phyloP scores from a whole-genome alignment of 495 filamentous ascomycete genomes.

The Podospora pseudocomata region DNA sequence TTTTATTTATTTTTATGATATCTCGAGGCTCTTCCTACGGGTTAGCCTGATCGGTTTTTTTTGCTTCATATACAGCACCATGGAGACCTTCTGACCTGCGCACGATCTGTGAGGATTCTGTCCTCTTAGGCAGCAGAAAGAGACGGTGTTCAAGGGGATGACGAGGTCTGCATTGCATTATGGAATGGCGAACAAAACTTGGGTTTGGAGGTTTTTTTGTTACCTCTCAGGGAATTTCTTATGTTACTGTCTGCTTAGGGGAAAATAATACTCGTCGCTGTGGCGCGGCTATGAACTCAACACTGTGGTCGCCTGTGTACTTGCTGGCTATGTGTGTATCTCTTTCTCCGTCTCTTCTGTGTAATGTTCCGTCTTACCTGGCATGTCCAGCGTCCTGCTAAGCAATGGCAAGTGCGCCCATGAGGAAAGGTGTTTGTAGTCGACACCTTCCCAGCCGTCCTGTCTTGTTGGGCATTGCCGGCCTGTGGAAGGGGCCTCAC shows the following conservation, averaged over 20 bases:
- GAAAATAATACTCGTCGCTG: not conserved
- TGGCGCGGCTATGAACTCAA: not conserved
- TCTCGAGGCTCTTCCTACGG: constrained; percentile 10
- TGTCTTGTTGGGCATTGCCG: not conserved
- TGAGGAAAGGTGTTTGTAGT: not conserved
- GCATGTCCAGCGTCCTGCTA: not conserved
- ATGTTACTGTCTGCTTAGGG: not conserved
- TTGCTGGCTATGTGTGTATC: not conserved
- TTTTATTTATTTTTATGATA: not conserved
- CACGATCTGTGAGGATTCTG: constrained; percentile 39
- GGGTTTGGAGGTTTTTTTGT: constrained; percentile 13
- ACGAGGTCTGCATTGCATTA: constrained; percentile 48
- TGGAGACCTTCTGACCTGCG: constrained; percentile 39
- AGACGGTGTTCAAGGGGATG: constrained; percentile 40
- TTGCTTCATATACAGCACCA: constrained; percentile 20
- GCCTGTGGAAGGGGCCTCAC: not conserved
- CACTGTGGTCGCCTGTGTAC: not conserved
- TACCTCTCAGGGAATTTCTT: not conserved
- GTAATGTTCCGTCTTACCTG: not conserved
- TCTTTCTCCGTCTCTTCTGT: not conserved
- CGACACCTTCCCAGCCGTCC: not conserved
- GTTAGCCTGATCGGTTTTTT: constrained; percentile 18
- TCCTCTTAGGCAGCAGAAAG: constrained; percentile 38
- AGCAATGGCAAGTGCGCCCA: not conserved
- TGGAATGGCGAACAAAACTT: constrained; percentile 33